Evolutionary conservation across 345 rosid genomes (phyloP), one percentile per base, ranked within the genome.

Genomic region (Turritis glabra): DNA sequence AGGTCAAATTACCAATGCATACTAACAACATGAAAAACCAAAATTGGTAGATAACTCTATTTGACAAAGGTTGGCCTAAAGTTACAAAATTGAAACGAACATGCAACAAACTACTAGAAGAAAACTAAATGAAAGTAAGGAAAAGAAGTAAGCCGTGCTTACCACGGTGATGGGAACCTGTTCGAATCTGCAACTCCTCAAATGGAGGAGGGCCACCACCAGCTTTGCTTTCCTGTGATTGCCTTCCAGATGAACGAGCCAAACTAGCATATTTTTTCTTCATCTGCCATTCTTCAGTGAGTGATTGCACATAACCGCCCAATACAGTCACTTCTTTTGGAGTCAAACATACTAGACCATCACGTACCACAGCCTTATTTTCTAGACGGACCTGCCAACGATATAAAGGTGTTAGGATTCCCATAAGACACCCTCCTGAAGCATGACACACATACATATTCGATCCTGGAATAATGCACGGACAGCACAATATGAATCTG

Each of bases 241-340:
- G 41, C 68, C 83, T 82, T 64, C 80, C 55, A 3, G 90, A 80
- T 30, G 87, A 82, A 56, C 93, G 90, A 35, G 95, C 82, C 54
- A 87, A 47, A 41, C 80, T 84, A 1, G 84, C 80, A 64, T 88
- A 94, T 25, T 90, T 94, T 78, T 44, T 82, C 83, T 83, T 91
- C 96, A 94, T 87, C 81, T 83, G 78, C 98, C 97, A 94, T 82
- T 94, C 98, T 58, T 91, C 95, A 74, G 82, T 62, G 50, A 94
- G 92, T 33, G 96, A 81, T 68, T 82, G 87, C 52, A 91, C 98
- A 78, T 82, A 74, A 60, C 98, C 97, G 12, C 98, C 98, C 69
- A 94, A 58, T 48, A 91, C 57, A 8, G 87, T 82, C 77, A 91
- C 74, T 44, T 79, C 87, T 46, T 78, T 81, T n/a, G 88, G 82